Evolutionary conservation across 225 moss, liverwort and hornwort species (phyloP).

Genomic region (Sphagnum contortum): DNA sequence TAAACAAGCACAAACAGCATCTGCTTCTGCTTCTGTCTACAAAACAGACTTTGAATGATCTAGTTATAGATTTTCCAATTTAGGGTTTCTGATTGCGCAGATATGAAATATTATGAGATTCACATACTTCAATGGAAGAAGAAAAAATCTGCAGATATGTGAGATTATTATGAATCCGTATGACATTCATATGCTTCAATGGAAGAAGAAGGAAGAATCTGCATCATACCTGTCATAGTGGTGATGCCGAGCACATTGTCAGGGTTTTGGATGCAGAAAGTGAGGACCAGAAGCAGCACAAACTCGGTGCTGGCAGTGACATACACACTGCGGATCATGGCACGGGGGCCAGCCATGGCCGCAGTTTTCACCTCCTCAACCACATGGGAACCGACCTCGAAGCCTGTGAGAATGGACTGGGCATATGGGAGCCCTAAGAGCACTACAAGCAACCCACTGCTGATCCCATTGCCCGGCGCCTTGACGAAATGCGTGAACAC

Average conservation of each 20-base stretch:
- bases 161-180: no score
- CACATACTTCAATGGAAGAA: no score
- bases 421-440: constrained; percentile 29
- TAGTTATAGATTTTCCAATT: no score
- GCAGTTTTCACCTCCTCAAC: constrained; percentile 33
- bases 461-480: constrained; percentile 17
- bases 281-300: constrained; percentile 25
- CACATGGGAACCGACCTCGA: constrained; percentile 31
- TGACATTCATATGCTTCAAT: background rate
- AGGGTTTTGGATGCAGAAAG: constrained; percentile 24
- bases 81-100: background rate
- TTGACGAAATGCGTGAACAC: constrained; percentile 30
- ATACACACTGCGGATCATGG: constrained; percentile 25
- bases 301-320: constrained; percentile 18
- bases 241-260: constrained; percentile 8
- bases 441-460: constrained; percentile 18
- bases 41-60: no score
- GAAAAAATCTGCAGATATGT: background rate
- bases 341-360: constrained; percentile 25
- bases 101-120: no score
- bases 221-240: constrained; percentile 18
- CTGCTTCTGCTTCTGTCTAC: no score
- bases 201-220: background rate
- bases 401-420: constrained; percentile 41
- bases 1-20: no score